Percentiles rank a stretch among this genome's conserved stretches.
Conservation (phyloP, 1,284 basidiomycete species). For the Fistulinella staudtii region DNA sequence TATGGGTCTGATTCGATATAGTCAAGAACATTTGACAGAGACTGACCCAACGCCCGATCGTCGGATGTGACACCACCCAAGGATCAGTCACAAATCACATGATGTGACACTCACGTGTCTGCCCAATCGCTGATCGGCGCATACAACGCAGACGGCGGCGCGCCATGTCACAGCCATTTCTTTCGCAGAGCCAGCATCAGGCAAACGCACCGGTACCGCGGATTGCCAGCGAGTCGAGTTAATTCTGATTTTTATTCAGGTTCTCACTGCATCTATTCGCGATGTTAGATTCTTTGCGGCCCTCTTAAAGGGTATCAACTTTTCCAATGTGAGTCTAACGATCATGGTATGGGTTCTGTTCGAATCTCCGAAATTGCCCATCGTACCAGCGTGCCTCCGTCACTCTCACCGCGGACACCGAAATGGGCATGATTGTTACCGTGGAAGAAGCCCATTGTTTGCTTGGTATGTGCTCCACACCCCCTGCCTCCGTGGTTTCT, state of each 20-base stretch:
- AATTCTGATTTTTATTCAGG: conserved; percentile 39
- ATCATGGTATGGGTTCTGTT: no score
- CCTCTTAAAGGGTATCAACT: conserved; percentile 74
- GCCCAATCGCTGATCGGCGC: no score
- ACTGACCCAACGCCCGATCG: background rate
- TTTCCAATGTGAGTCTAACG: conserved; percentile 58
- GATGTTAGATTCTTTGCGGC: conserved; percentile 76
- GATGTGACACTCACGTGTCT: conserved; percentile 1
- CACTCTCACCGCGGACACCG: conserved; percentile 57
- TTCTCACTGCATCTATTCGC: conserved; percentile 71
- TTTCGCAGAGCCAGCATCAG: conserved; percentile 21
- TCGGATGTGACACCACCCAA: background rate
- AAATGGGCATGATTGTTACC: conserved; percentile 79
- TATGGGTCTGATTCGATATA: conserved; percentile 45
- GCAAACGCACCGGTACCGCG: conserved; percentile 24
- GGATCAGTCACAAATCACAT: no score
- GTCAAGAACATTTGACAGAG: conserved; percentile 39
- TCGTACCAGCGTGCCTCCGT: conserved; percentile 69
- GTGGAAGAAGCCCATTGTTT: conserved; percentile 84
- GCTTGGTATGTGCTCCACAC: conserved; percentile 50
- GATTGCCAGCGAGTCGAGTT: background rate
- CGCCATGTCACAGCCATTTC: conserved; percentile 9
- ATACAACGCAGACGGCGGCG: no score
- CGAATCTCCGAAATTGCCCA: background rate
- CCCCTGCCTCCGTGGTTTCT: conserved; percentile 4